Percentiles rank a stretch among this genome's conserved stretches.
Conservation (phyloP, 2,329 filamentous ascomycete species). For the Colletotrichum sp. region DNA sequence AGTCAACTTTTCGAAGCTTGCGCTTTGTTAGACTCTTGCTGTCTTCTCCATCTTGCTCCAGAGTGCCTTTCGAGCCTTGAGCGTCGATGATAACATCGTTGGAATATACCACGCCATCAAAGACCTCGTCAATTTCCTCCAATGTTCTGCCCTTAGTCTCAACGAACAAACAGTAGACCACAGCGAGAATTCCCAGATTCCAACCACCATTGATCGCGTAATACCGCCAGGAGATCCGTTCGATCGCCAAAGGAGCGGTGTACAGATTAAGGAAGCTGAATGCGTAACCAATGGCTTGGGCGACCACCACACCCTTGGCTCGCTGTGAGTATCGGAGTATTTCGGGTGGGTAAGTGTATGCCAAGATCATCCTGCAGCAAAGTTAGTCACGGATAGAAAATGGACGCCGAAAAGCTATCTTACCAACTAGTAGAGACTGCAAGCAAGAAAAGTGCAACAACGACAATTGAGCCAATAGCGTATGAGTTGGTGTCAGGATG, state of each 20-base stretch:
- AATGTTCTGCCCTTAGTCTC: neutral
- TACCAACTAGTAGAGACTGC: neutral
- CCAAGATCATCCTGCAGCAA: neutral
- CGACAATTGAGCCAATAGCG: neutral
- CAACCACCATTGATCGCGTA: neutral
- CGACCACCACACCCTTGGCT: neutral
- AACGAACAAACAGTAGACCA: neutral
- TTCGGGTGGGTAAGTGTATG: neutral
- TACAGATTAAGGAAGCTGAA: neutral
- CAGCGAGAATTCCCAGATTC: neutral
- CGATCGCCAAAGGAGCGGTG: neutral
- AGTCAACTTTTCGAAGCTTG: neutral
- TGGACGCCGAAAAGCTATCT: neutral
- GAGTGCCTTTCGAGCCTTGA: neutral
- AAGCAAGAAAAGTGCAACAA: neutral
- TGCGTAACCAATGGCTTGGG: neutral
- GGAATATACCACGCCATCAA: neutral
- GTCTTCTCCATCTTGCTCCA: neutral
- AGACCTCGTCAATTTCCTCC: neutral
- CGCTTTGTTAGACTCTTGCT: neutral
- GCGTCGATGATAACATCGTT: neutral
- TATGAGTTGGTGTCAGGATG: neutral
- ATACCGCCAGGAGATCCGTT: neutral
- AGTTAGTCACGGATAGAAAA: neutral
- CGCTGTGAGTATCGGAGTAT: neutral